A percentile compares a stretch with the other conserved stretches of the same genome.
phyloP scores from a whole-genome alignment of 495 filamentous ascomycete genomes.

The Penicillium desertorum region DNA sequence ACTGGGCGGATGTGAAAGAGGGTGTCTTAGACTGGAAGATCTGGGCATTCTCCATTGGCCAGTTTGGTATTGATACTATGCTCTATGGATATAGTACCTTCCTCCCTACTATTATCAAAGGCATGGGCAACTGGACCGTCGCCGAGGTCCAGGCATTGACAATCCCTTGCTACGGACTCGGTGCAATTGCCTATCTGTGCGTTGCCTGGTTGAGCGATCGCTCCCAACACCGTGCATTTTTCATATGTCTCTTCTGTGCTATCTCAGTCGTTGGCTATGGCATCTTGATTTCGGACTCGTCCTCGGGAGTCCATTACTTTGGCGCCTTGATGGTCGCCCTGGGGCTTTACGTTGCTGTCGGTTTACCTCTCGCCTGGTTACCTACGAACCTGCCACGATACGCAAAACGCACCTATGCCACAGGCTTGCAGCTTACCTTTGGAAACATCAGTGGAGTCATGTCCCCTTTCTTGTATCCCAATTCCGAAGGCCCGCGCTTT shows the following conservation, averaged over 20 bases:
- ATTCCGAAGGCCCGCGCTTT: conserved; percentile 41
- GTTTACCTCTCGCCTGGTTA: conserved; percentile 68
- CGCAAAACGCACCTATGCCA: conserved; percentile 69
- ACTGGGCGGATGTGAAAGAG: conserved; percentile 52
- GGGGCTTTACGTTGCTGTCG: conserved; percentile 69
- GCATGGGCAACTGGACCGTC: conserved; percentile 59
- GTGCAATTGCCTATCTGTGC: conserved; percentile 62
- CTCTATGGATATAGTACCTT: conserved; percentile 78
- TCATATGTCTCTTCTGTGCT: conserved; percentile 54
- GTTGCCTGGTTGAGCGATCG: conserved; percentile 62
- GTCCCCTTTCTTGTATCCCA: conserved; percentile 57
- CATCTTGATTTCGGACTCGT: conserved; percentile 58
- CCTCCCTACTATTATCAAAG: conserved; percentile 73
- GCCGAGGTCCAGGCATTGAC: conserved; percentile 72
- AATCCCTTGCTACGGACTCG: conserved; percentile 72
- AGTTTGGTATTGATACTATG: conserved; percentile 71
- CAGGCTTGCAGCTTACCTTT: conserved; percentile 63
- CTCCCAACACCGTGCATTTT: conserved; percentile 60
- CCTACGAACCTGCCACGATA: conserved; percentile 61
- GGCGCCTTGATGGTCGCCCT: conserved; percentile 70
- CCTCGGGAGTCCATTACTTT: conserved; percentile 66
- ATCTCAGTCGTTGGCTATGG: conserved; percentile 69
- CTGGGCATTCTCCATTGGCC: conserved; percentile 60
- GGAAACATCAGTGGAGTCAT: conserved; percentile 70
- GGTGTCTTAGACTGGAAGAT: conserved; percentile 65